Evolutionary conservation across 2,329 filamentous ascomycete genomes (phyloP).

Genomic region (Mycosphaerella sp.): DNA sequence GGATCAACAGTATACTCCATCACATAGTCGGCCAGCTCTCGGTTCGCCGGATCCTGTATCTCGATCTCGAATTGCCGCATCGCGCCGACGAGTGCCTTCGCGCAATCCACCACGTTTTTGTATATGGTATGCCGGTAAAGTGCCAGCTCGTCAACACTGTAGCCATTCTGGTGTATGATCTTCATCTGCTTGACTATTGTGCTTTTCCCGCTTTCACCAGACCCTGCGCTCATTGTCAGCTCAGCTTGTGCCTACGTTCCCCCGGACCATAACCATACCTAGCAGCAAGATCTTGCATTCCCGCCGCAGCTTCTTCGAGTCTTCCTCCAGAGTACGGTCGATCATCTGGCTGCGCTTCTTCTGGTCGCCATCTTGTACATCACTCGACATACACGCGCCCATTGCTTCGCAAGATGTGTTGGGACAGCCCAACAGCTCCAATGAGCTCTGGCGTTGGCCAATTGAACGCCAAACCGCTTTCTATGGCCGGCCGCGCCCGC

Average conservation of each 20-base stretch:
- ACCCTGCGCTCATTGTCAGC: slow-evolving; percentile 54
- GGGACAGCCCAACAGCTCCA: slow-evolving; percentile 23
- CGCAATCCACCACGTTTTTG: slow-evolving; percentile 96
- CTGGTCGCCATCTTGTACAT: slow-evolving; percentile 75
- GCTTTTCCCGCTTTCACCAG: slow-evolving; percentile 96
- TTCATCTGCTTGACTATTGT: slow-evolving; percentile 99
- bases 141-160: slow-evolving; percentile 86
- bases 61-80: slow-evolving; percentile 89
- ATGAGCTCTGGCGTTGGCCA: slow-evolving; percentile 25
- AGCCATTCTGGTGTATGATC: slow-evolving; percentile 98
- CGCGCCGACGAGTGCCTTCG: slow-evolving; percentile 83
- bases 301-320: slow-evolving; percentile 82
- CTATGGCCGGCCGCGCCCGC: slow-evolving; percentile 17
- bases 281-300: slow-evolving; percentile 98
- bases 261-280: slow-evolving; percentile 53
- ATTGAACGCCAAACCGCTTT: slow-evolving; percentile 22
- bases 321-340: slow-evolving; percentile 87
- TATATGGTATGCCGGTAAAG: slow-evolving; percentile 95
- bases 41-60: slow-evolving; percentile 64
- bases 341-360: slow-evolving; percentile 97
- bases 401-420: slow-evolving; percentile 46
- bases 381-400: slow-evolving; percentile 90
- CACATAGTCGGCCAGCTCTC: slow-evolving; percentile 70
- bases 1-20: slow-evolving; percentile 84
- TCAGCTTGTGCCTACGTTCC: background rate